Evolutionary conservation across 192 early-diverging fungal species (phyloP), one percentile per base, ranked within the genome.

Genomic region (Linnemannia elongata): DNA sequence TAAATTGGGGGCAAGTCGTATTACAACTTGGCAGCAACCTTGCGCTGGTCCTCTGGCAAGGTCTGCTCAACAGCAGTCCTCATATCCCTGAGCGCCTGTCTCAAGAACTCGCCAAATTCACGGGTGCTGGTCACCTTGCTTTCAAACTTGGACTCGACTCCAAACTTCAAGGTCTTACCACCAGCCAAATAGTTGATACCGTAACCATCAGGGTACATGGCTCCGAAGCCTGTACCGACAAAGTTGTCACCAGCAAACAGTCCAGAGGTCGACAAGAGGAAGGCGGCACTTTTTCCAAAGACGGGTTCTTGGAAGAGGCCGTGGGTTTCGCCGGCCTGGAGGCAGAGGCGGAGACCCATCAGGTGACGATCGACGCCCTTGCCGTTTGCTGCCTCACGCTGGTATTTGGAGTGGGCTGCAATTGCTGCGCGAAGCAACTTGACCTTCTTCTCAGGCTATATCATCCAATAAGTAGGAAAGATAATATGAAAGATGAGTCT

Each of bases 131-230:
- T 80, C 41, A 45, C 36, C 70, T 77, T 80, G 75, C 69, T 44
- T 17, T 80, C 83, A 54, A 80, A 77, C 79, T 98, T 98, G 87
- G 90, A 93, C 76, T 98, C 97, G 47, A 96, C 92, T 35, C 95
- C 95, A 89, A 96, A 96, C 76, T 96, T 96, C 74, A 97, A 90
- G 30, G 90, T 72, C 60, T 90, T 87, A 33, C 89, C 79, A n/a
- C 89, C 92, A 3, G 96, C 85, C 75, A 95, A 93, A 81, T 98
- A 98, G 87, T 97, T 97, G 85, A 97, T 95, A 35, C 96, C 96
- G 79, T 97, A 98, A 1, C 96, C 95, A 74, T 97, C 94, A 4
- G 93, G 91, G 45, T 90, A 93, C 30, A 96, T 94, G 60, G 94
- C 90, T n/a, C 96, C 96, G 88, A 97, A 98, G 6, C 97, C 97